These are phyloP conservation scores for Plasmopara muralis DNA, from an alignment of 352 stramenopile species.

Conservation along the genomic window DNA sequence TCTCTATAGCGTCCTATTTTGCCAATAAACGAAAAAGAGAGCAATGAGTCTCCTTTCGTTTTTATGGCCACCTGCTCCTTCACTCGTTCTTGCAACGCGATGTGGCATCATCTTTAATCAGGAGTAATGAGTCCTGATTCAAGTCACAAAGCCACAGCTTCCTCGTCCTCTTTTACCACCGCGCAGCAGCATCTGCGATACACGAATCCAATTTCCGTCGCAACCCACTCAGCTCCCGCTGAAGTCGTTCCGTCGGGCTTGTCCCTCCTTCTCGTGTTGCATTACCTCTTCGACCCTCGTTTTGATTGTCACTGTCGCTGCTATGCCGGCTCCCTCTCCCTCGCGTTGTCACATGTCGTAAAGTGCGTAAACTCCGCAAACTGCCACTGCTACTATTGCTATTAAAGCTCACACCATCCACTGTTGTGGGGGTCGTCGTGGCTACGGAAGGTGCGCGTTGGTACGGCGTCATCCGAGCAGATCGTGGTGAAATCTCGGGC, in stretches of 20 bases:
- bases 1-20: constrained; percentile 11
- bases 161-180: constrained; percentile 12
- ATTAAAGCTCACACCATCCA: constrained; percentile 23
- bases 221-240: constrained; percentile 46
- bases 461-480: constrained; percentile 23
- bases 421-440: constrained; percentile 17
- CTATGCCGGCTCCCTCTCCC: constrained; percentile 20
- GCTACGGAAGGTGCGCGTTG: constrained; percentile 25
- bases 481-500: constrained; percentile 39
- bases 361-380: constrained; percentile 20
- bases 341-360: constrained; percentile 24
- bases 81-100: background rate
- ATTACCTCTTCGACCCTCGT: constrained; percentile 13
- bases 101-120: background rate
- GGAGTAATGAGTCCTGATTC: background rate
- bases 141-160: background rate
- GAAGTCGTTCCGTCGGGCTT: constrained; percentile 32
- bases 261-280: constrained; percentile 4
- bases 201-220: constrained; percentile 58
- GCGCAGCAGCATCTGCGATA: constrained; percentile 25
- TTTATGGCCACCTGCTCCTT: background rate
- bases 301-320: constrained; percentile 26
- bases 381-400: constrained; percentile 17
- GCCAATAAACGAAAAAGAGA: constrained; percentile 3
- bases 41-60: constrained; percentile 21